Evolutionary conservation across 352 stramenopile species (phyloP).

Genomic region (Globisporangium parvum): DNA sequence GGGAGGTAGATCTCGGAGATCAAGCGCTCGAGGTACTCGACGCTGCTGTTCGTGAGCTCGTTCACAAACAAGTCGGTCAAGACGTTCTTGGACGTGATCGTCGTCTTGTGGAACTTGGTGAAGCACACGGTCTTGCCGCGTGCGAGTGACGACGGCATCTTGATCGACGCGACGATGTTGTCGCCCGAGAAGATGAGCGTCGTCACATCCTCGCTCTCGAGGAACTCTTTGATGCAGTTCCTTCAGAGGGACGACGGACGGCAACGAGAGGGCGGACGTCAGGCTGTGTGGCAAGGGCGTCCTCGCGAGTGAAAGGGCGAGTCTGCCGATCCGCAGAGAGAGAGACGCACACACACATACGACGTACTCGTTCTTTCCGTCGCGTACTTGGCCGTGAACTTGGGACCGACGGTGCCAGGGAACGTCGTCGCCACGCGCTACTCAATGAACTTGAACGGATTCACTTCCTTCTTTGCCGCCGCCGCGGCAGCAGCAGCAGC

Average conservation of each 20-base stretch:
- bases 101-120: constrained; percentile 84
- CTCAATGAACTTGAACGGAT: constrained; percentile 77
- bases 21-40: constrained; percentile 94
- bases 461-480: constrained; percentile 59
- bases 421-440: constrained; percentile 73
- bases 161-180: constrained; percentile 76
- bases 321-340: not conserved
- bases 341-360: not conserved
- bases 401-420: constrained; percentile 42
- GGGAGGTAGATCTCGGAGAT: constrained; percentile 94
- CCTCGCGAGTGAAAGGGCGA: not conserved
- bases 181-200: constrained; percentile 89
- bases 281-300: not conserved
- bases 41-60: constrained; percentile 83
- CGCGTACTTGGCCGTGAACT: constrained; percentile 80
- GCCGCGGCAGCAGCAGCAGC: constrained; percentile 23
- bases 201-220: constrained; percentile 79
- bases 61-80: constrained; percentile 84
- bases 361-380: constrained; percentile 77
- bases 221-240: constrained; percentile 84
- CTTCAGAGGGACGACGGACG: constrained; percentile 13
- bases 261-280: too few species aligned
- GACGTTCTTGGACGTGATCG: constrained; percentile 81
- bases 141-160: constrained; percentile 84
- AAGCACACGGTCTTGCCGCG: constrained; percentile 90